A percentile compares a stretch with the other conserved stretches of the same genome.
Evolutionary conservation across 148 eudicot genomes (phyloP).

Genomic region (Amaranthus cruentus): DNA sequence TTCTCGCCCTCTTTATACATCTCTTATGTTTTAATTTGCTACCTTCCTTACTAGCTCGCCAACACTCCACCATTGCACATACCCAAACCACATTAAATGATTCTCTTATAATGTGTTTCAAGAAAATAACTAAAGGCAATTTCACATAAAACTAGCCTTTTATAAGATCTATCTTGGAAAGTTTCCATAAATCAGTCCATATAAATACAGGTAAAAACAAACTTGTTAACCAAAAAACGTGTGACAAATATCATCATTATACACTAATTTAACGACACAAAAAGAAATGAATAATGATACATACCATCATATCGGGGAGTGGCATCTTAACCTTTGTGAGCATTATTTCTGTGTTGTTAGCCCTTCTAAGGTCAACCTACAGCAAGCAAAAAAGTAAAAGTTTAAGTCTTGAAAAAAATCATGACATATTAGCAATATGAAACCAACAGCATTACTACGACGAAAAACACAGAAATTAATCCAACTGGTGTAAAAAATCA

Average conservation of each 20-base stretch:
- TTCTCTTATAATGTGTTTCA: no score
- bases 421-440: background rate
- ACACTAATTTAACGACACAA: background rate
- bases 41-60: no score
- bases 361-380: conserved; percentile 89
- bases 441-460: background rate
- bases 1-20: no score
- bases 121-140: no score
- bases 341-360: conserved; percentile 94
- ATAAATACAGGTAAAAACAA: background rate
- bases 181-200: no score
- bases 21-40: no score
- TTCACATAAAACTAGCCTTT: no score
- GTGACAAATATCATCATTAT: background rate
- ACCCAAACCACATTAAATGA: no score
- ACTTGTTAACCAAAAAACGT: background rate
- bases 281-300: conserved; percentile 17
- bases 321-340: conserved; percentile 99
- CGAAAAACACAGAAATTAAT: background rate
- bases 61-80: no score
- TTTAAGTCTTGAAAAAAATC: background rate
- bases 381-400: conserved; percentile 15
- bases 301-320: conserved; percentile 97
- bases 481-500: background rate
- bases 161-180: no score